phyloP scores from a whole-genome alignment of 2,329 filamentous ascomycete genomes.

The Xylariaceae sp. region DNA sequence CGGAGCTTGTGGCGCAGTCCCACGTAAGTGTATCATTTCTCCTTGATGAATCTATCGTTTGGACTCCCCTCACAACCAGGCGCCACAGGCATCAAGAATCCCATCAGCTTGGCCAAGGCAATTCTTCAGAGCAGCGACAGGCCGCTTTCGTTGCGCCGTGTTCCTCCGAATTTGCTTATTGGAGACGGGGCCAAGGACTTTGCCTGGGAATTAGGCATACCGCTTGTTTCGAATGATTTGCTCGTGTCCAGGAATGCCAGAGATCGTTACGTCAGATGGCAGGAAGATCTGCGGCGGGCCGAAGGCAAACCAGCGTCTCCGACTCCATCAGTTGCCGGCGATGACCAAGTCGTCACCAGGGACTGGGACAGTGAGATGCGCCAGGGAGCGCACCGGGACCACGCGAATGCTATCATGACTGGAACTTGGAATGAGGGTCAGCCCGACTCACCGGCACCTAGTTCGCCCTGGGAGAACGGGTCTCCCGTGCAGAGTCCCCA shows the following conservation, averaged over 20 bases:
- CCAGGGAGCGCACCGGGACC: conserved; percentile 44
- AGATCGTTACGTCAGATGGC: conserved; percentile 81
- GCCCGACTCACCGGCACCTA: conserved; percentile 55
- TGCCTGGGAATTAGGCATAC: conserved; percentile 76
- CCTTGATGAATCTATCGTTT: background rate
- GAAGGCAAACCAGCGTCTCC: conserved; percentile 48
- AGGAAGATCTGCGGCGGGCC: conserved; percentile 68
- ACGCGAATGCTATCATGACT: conserved; percentile 56
- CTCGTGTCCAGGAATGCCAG: conserved; percentile 79
- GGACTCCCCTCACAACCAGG: conserved; percentile 2
- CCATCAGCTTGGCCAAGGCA: conserved; percentile 81
- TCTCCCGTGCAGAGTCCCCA: conserved; percentile 5
- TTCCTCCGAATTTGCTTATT: conserved; percentile 90
- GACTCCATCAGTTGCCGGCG: conserved; percentile 33
- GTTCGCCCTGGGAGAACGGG: conserved; percentile 25
- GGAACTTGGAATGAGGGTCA: conserved; percentile 67
- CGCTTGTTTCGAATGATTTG: conserved; percentile 71
- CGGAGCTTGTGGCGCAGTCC: conserved; percentile 88
- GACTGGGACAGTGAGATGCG: conserved; percentile 22
- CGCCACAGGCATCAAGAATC: conserved; percentile 82
- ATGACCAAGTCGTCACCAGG: background rate
- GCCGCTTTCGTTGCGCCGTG: conserved; percentile 79
- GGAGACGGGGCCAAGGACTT: conserved; percentile 86
- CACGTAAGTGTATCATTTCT: conserved; percentile 62
- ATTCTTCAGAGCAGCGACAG: conserved; percentile 78